Conservation (phyloP, 2,329 filamentous ascomycete genomes). For the Ophiocordyceps polyrhachis-furcata region DNA sequence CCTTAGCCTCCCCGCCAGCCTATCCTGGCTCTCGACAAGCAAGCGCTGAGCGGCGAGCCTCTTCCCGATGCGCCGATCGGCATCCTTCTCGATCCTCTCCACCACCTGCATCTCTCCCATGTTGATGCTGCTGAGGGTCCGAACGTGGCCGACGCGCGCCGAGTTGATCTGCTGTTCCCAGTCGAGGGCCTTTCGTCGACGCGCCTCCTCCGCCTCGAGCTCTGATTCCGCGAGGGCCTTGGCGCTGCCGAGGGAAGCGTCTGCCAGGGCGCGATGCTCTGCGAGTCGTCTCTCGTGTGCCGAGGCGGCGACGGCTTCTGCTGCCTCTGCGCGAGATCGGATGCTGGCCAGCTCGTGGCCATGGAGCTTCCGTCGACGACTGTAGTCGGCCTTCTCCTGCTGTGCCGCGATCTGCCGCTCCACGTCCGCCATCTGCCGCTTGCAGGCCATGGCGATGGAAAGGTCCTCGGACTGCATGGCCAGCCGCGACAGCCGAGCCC, state of each 20-base stretch:
- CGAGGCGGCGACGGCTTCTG: conserved; percentile 20
- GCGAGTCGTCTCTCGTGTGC: conserved; percentile 17
- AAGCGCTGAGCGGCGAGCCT: conserved; percentile 32
- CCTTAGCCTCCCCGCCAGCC: conserved; percentile 23
- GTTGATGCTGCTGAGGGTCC: conserved; percentile 27
- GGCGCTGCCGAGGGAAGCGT: conserved; percentile 23
- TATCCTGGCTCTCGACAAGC: conserved; percentile 28
- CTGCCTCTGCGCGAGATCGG: conserved; percentile 24
- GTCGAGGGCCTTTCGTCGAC: conserved; percentile 24
- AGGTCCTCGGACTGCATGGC: conserved; percentile 30
- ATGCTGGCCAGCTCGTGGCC: conserved; percentile 24
- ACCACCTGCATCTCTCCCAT: conserved; percentile 32
- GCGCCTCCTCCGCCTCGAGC: conserved; percentile 23
- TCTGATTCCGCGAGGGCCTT: conserved; percentile 27
- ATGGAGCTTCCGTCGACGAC: conserved; percentile 26
- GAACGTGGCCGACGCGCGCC: conserved; percentile 28
- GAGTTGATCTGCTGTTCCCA: conserved; percentile 28
- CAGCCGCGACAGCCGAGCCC: conserved; percentile 24
- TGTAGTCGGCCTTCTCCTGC: conserved; percentile 32
- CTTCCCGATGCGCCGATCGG: conserved; percentile 24
- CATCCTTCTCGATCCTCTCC: conserved; percentile 26
- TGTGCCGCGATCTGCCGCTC: conserved; percentile 30
- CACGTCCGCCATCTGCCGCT: conserved; percentile 30
- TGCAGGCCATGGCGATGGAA: conserved; percentile 24
- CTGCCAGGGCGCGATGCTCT: conserved; percentile 28